Evolutionary conservation across 202 grass and related monocot species (phyloP), one percentile per base, ranked within the genome.

Genomic region (Brachypodium distachyon): DNA sequence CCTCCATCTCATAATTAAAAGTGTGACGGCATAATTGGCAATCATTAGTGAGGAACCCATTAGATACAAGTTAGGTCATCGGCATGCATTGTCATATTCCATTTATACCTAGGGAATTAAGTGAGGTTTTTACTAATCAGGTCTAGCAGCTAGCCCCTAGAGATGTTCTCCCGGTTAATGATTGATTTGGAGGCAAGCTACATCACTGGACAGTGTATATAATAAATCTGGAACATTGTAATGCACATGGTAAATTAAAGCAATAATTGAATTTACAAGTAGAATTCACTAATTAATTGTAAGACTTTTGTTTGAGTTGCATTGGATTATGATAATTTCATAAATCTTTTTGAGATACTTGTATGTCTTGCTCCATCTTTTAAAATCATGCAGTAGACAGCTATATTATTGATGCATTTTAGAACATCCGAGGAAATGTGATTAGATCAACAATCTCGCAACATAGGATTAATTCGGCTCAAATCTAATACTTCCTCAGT

Each of bases 1-100:
- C 53, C 80, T 84, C 70, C 22, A 34, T 74, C 76, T 43, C 86
- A 76, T 84, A 80, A 88, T 88, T 61, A 88, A 84, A 80, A 84
- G 86, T 0, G 46, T 37, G 27, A 39, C 37, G 22, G 46, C 63
- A 84, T 84, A 84, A 80, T 88, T 84, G 46, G 70, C 86, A 84
- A 88, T 84, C 86, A 88, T 84, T 76, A 75, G 70, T 32, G 69
- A 70, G 61, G 68, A 79, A 74, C 52, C 63, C 67, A 61, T 53
- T 53, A 28, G 77, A 71, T 60, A 77, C 67, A 78, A 53, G 53
- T 77, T 72, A 69, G 66, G 66, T 77, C 37, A 75, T 84, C 54
- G 37, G 81, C 81, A 80, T 64, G 81, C 76, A 88, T 49, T 82
- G 84, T 75, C 86, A 48, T 61, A 38, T 7, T 59, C 62, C 54